A percentile compares a stretch with the other conserved stretches of the same genome.
phyloP scores from a whole-genome alignment of 164 flowering plant genomes.

The Magnolia changhungtana region DNA sequence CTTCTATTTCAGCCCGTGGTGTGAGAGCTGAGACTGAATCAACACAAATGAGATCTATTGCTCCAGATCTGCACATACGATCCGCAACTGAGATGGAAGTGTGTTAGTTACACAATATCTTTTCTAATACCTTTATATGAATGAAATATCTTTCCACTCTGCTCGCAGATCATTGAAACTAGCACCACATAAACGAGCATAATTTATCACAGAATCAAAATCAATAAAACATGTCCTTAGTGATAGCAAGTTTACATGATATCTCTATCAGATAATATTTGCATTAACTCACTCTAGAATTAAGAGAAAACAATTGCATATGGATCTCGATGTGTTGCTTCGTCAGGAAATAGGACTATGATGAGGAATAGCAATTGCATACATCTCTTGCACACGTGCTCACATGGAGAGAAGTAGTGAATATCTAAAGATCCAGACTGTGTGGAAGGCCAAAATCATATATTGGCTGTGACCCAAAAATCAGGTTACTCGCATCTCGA shows the following conservation, averaged over 20 bases:
- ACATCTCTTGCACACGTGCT: no score
- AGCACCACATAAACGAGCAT: background rate
- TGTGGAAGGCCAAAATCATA: no score
- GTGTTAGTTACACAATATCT: slow-evolving; percentile 9
- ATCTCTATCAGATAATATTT: background rate
- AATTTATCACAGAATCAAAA: background rate
- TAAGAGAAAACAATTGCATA: background rate
- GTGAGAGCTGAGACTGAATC: slow-evolving; percentile 99
- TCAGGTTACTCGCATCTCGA: no score
- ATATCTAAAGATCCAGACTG: no score
- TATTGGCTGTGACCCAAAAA: no score
- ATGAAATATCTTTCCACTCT: background rate
- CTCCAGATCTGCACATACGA: slow-evolving; percentile 99
- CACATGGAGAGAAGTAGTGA: no score
- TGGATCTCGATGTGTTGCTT: background rate
- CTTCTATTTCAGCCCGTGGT: slow-evolving; percentile 98
- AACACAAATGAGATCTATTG: slow-evolving; percentile 88
- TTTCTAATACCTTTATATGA: background rate
- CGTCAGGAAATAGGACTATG: no score
- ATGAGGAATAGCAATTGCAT: no score
- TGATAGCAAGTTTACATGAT: background rate
- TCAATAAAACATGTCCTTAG: background rate
- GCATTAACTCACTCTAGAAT: background rate
- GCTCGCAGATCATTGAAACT: background rate
- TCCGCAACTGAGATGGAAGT: slow-evolving; percentile 70